Evolutionary conservation across 139 green algal genomes (phyloP).

Genomic region (Eudorina sp.): DNA sequence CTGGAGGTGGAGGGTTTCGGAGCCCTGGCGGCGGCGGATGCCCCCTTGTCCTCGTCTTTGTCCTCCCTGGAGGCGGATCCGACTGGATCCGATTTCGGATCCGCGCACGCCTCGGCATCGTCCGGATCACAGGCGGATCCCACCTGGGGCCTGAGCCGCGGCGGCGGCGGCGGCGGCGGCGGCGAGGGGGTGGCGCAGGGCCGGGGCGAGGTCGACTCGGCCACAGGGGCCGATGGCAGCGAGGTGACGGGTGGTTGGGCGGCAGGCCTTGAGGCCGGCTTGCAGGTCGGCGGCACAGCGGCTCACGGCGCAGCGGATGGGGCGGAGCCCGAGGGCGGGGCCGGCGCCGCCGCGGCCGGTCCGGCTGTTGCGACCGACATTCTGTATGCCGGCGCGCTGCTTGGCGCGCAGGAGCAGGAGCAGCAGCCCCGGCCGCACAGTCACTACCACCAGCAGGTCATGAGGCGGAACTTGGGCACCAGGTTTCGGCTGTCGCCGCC

Average conservation of each 20-base stretch:
- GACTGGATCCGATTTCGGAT: too few species aligned
- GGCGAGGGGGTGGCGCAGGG: neutral
- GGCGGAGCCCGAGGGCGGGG: neutral
- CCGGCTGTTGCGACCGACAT: too few species aligned
- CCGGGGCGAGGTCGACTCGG: neutral
- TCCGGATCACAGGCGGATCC: too few species aligned
- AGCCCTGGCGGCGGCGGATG: too few species aligned
- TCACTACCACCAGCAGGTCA: neutral
- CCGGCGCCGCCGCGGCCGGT: neutral
- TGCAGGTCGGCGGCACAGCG: neutral
- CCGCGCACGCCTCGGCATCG: too few species aligned
- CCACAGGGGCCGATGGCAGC: too few species aligned
- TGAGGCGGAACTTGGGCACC: neutral
- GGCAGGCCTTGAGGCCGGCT: neutral
- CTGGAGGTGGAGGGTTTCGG: too few species aligned
- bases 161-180: neutral
- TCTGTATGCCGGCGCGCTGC: neutral
- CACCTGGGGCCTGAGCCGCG: too few species aligned
- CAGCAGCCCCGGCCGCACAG: neutral
- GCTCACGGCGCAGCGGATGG: neutral
- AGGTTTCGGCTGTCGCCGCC: constrained; percentile 31
- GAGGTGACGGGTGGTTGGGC: too few species aligned
- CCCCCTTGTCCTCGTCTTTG: too few species aligned
- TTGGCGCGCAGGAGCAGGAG: neutral
- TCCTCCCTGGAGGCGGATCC: too few species aligned